phyloP scores from a whole-genome alignment of 2,329 filamentous ascomycete genomes.

The Chalara sp. region DNA sequence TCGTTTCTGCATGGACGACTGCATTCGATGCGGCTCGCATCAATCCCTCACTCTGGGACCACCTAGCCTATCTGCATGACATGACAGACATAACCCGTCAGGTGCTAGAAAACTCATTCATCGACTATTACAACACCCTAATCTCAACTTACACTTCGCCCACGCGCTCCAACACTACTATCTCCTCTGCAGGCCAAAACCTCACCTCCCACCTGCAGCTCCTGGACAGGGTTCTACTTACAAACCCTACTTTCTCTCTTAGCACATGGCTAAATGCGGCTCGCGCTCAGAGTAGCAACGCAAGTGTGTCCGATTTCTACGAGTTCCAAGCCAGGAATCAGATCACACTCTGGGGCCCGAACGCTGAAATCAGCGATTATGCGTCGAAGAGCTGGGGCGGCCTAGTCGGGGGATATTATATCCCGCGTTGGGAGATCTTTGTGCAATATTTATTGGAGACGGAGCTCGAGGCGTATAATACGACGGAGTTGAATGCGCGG shows the following conservation, averaged over 20 bases:
- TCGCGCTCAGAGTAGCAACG: conserved; percentile 19
- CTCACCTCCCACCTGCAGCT: conserved; percentile 29
- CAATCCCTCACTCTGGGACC: conserved; percentile 31
- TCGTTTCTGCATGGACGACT: conserved; percentile 33
- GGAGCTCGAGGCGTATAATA: conserved; percentile 12
- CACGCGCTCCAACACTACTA: conserved; percentile 12
- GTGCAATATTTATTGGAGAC: conserved; percentile 30
- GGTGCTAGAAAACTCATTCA: conserved; percentile 40
- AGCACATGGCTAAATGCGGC: conserved; percentile 35
- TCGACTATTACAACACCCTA: conserved; percentile 46
- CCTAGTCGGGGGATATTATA: conserved; percentile 39
- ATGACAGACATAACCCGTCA: conserved; percentile 43
- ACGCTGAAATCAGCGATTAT: conserved; percentile 42
- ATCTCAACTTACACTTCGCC: conserved; percentile 28
- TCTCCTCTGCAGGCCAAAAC: conserved; percentile 22
- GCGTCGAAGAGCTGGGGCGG: conserved; percentile 42
- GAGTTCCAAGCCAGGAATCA: conserved; percentile 43
- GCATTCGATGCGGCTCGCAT: conserved; percentile 30
- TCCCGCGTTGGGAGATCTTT: conserved; percentile 39
- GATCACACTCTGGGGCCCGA: conserved; percentile 43
- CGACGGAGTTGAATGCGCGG: conserved; percentile 11
- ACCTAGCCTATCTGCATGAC: conserved; percentile 38
- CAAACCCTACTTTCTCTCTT: conserved; percentile 36
- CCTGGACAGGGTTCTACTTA: conserved; percentile 35
- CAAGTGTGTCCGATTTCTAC: conserved; percentile 29